These are phyloP conservation scores for Posidonia australis DNA, from an alignment of 106 monocot species.

Conservation along the genomic window DNA sequence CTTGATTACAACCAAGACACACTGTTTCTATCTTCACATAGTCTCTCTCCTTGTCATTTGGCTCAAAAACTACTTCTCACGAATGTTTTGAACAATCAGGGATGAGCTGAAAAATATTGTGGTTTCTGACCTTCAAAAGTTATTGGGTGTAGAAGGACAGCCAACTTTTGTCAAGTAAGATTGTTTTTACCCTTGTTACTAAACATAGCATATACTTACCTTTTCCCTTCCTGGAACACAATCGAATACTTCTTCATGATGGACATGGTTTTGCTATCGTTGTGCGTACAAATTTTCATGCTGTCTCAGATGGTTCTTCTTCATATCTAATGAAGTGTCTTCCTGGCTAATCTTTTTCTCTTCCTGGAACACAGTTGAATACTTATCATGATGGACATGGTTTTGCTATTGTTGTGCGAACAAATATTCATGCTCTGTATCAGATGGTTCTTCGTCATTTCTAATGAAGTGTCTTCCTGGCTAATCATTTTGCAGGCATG, in stretches of 20 bases:
- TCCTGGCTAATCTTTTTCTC: neutral
- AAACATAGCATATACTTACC: neutral
- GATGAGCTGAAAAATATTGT: constrained; percentile 71
- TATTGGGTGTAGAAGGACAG: constrained; percentile 70
- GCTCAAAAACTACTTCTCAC: neutral
- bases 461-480: neutral
- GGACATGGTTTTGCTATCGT: neutral
- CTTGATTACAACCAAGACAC: too few relatives aligned
- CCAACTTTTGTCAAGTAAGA: constrained; percentile 77
- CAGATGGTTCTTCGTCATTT: neutral
- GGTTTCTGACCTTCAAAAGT: constrained; percentile 59
- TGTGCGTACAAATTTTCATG: neutral
- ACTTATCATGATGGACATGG: too few relatives aligned
- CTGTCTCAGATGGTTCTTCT: neutral
- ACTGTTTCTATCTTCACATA: too few relatives aligned
- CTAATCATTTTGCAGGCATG: constrained; percentile 47
- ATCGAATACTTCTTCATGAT: neutral
- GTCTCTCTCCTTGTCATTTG: neutral
- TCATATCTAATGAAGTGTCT: neutral
- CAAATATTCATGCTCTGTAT: neutral
- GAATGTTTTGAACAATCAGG: constrained; percentile 23
- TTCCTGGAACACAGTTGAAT: too few relatives aligned
- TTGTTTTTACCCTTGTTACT: neutral
- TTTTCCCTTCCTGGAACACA: too few relatives aligned
- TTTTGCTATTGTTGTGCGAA: neutral